phyloP scores from a whole-genome alignment of 1,284 basidiomycete species.

The Ganoderma lingzhi region DNA sequence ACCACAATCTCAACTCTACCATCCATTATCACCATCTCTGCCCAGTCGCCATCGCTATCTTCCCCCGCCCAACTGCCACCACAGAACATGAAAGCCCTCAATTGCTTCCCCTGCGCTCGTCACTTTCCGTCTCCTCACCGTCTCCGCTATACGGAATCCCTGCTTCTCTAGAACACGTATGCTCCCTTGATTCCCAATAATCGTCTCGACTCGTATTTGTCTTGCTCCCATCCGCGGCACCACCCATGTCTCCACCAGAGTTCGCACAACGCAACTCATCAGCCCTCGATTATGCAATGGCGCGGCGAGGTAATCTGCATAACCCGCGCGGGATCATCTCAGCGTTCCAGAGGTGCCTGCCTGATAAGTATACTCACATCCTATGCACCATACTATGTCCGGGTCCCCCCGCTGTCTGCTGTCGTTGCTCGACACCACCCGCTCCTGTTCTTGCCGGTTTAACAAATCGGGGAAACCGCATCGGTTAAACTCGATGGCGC shows the following conservation, averaged over 20 bases:
- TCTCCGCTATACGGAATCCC: slow-evolving; percentile 56
- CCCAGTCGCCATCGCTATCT: slow-evolving; percentile 4
- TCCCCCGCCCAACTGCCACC: slow-evolving; percentile 31
- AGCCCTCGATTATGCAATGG: slow-evolving; percentile 71
- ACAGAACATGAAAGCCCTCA: slow-evolving; percentile 39
- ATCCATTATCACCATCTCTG: background rate
- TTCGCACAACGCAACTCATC: slow-evolving; percentile 65
- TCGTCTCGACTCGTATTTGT: slow-evolving; percentile 52
- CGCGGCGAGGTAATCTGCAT: slow-evolving; percentile 59
- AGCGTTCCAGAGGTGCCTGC: background rate
- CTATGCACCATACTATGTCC: slow-evolving; percentile 59
- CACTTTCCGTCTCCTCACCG: slow-evolving; percentile 46
- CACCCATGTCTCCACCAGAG: slow-evolving; percentile 62
- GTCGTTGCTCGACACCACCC: slow-evolving; percentile 48
- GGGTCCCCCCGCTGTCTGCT: slow-evolving; percentile 51
- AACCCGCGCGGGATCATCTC: slow-evolving; percentile 29
- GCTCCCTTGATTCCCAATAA: slow-evolving; percentile 63
- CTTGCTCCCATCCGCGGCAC: slow-evolving; percentile 65
- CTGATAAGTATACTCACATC: slow-evolving; percentile 48
- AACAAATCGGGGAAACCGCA: slow-evolving; percentile 46
- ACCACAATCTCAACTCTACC: background rate
- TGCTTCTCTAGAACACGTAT: slow-evolving; percentile 70
- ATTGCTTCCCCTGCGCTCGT: slow-evolving; percentile 33
- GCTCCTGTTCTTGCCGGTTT: slow-evolving; percentile 43
- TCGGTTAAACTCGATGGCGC: slow-evolving; percentile 50